Base-by-base conservation (phyloP, 371 early-diverging fungal genomes). In the Nematocida ausubeli region DNA sequence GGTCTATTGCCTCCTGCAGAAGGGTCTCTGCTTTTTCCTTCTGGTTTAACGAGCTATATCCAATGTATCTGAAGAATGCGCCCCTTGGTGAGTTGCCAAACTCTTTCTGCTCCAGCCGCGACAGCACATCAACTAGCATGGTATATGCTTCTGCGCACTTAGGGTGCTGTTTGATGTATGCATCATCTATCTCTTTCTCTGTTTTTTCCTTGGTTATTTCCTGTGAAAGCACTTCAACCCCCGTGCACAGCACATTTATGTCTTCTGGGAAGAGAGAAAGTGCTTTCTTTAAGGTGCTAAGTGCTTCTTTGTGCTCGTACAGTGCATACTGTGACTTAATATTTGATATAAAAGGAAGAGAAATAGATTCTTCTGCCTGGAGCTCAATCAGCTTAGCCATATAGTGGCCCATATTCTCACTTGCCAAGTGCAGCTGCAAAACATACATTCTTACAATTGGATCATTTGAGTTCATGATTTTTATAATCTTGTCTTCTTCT, bases 361-460 rank as follows among this genome's bases (percentile, higher is more conserved):
- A 40, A 56, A 66, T 75, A 7, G 3, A 12, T 42, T 30, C 40
- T 75, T 66, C 56, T 28, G 22, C 35, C 37, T 75, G 32, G 16
- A 75, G 35, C 6, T 75, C 67, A 4, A 66, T 50, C 9, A 75
- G 44, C 2, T 35, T 75, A 2, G 58, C 52, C n/a, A 75, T 22
- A 44, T 75, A 75, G 34, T 75, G 54, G 5, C 78, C 78, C 19
- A 66, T 47, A 40, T 75, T 66, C 19, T 64, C 26, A 6, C 34
- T 66, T 30, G 55, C 22, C 34, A 75, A 35, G 24, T 66, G 30
- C 24, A 75, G 24, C 55, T 75, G 65, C 6, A 26, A 22, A 24
- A 75, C n/a, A 66, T 75, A 75, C 67, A 65, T 54, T 34, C 42
- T 42, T n/a, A 75, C 34, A 54, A 75, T 63, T 3, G 78, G 65